Conservation (phyloP, 2,329 filamentous ascomycete species). For the Claviceps citrina region DNA sequence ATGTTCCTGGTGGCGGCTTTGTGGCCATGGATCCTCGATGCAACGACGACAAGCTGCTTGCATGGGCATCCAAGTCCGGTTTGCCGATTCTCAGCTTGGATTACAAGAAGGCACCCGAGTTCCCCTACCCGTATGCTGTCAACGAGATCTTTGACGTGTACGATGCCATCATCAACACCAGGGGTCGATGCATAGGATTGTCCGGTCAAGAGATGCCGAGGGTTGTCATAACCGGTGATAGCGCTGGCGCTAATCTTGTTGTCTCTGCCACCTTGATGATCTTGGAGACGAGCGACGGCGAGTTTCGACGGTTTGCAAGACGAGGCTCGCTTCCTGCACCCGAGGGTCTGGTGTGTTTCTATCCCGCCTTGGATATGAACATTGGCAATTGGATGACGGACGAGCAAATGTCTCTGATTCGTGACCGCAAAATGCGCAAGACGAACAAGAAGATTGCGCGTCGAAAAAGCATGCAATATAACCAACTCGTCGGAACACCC, state of each 20-base stretch:
- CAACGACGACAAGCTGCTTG: conserved; percentile 84
- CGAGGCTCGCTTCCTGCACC: conserved; percentile 52
- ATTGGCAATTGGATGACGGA: conserved; percentile 99
- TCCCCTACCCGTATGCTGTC: conserved; percentile 31
- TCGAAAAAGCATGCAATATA: conserved; percentile 80
- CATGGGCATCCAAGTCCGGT: conserved; percentile 80
- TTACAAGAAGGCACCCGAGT: conserved; percentile 46
- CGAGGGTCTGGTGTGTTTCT: conserved; percentile 69
- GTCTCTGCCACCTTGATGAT: conserved; percentile 76
- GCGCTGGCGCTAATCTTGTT: conserved; percentile 33
- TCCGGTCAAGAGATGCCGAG: conserved; percentile 23
- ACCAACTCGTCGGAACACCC: conserved; percentile 67
- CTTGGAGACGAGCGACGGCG: conserved; percentile 51
- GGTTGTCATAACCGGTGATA: conserved; percentile 32
- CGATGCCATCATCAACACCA: conserved; percentile 21
- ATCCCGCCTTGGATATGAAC: conserved; percentile 88
- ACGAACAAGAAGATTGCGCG: conserved; percentile 66
- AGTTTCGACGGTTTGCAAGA: conserved; percentile 15
- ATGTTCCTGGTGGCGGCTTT: conserved; percentile 87
- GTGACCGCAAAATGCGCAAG: conserved; percentile 61
- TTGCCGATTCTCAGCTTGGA: conserved; percentile 83
- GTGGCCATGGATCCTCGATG: conserved; percentile 93
- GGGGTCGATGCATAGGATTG: conserved; percentile 28
- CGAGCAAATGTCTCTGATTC: conserved; percentile 88
- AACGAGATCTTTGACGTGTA: conserved; percentile 37